Base-by-base conservation (phyloP, 495 filamentous ascomycete species). In the Schizothecium vesticola region DNA sequence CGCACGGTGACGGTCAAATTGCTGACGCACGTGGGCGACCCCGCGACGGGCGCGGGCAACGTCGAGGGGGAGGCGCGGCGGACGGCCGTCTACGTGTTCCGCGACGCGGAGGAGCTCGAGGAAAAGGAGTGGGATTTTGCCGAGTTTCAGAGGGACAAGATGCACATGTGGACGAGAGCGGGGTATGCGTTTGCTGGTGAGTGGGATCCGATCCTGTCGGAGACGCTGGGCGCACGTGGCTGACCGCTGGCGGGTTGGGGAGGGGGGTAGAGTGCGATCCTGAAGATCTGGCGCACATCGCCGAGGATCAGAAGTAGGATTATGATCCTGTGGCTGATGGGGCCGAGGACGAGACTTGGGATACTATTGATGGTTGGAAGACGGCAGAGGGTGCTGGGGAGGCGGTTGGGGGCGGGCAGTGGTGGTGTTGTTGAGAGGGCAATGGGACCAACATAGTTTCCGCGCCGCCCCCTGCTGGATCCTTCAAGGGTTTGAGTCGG, bases 81-180 rank as follows among this genome's bases (percentile, higher is more conserved):
- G 59, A 88, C 89, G 16, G 84, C 90, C 73, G 89, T 91, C n/a
- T 97, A 98, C 79, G 84, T 97, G 16, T 97, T 85, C 81, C 79
- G 80, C n/a, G 71, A 80, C 3, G 67, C 70, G 26, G 19, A 31
- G 0, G 78, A 77, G 0, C 76, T 97, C 63, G 92, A 95, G 74
- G 74, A 81, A 43, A 76, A 77, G 26, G 92, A 95, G 76, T 97
- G 93, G 93, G 91, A 95, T 79, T 91, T 90, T 79, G 87, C 89
- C 65, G 84, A 87, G 55, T 94, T 94, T 67, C 84, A 86, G 65
- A 79, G 78, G 73, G 87, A 92, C 68, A 92, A 91, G 80, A 75
- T 93, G 82, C 73, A 75, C 55, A 63, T 70, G 1, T 88, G 85
- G 85, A 81, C 79, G 1, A 75, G 81, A 23, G 76, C 71, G 13